Conservation (phyloP, 2,329 filamentous ascomycete genomes). For the Chrysosporium keratinophilum region DNA sequence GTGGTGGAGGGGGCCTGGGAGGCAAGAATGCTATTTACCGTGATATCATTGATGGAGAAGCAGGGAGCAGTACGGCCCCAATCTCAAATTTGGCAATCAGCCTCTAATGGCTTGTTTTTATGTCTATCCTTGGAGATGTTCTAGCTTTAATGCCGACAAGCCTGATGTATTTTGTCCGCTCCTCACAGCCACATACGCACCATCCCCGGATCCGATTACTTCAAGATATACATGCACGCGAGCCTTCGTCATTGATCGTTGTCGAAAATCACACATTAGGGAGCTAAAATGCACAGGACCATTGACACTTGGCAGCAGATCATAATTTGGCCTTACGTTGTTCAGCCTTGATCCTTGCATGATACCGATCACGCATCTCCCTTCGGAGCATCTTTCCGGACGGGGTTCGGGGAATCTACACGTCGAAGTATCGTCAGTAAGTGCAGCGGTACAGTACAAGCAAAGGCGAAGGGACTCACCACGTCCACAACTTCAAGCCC, state of each 20-base stretch:
- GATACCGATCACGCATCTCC: constrained; percentile 14
- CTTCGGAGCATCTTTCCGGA: constrained; percentile 15
- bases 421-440: background rate
- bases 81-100: no score
- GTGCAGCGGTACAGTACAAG: background rate
- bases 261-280: background rate
- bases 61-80: background rate
- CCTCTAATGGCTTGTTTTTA: no score
- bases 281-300: background rate
- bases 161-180: no score
- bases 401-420: constrained; percentile 14
- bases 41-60: constrained; percentile 5
- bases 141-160: background rate
- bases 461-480: constrained; percentile 5
- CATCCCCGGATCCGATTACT: no score
- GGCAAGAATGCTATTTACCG: background rate
- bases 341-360: constrained; percentile 11
- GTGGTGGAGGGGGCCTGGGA: background rate
- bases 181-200: no score
- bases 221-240: background rate
- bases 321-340: constrained; percentile 7
- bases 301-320: background rate
- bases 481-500: constrained; percentile 13
- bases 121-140: no score
- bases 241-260: background rate